phyloP scores from a whole-genome alignment of 176 grass and related monocot genomes.

The Lolium rigidum region DNA sequence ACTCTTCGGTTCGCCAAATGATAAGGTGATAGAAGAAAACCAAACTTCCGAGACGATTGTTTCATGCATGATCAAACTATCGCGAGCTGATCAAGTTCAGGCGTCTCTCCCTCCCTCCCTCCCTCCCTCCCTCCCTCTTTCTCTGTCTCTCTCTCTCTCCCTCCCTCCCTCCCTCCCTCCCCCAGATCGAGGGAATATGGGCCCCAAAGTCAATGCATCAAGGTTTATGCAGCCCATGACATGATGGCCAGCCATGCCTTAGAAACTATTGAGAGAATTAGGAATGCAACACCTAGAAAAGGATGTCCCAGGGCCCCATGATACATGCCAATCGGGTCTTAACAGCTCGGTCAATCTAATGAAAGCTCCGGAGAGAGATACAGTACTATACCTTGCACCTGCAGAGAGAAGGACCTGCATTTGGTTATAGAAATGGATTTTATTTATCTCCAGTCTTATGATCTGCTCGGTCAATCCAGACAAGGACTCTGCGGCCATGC shows the following conservation, averaged over 20 bases:
- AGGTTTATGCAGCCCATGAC: slow-evolving; percentile 9
- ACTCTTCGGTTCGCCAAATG: too few species aligned
- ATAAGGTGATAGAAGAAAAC: too few species aligned
- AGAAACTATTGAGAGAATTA: slow-evolving; percentile 24
- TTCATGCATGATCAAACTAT: too few species aligned
- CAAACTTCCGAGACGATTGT: too few species aligned
- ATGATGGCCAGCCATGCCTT: slow-evolving; percentile 13
- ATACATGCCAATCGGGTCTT: neutral
- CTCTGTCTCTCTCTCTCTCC: too few species aligned
- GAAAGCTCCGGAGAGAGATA: neutral
- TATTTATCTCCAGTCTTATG: neutral
- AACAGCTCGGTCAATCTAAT: neutral
- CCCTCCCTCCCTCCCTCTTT: too few species aligned
- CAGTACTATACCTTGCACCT: neutral
- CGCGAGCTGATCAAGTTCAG: too few species aligned
- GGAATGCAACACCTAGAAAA: slow-evolving; percentile 21
- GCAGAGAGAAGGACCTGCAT: neutral
- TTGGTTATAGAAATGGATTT: neutral
- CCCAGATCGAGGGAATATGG: neutral
- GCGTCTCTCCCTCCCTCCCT: too few species aligned
- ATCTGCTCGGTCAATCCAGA: neutral
- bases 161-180: too few species aligned
- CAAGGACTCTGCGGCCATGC: neutral
- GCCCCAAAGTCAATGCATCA: neutral
- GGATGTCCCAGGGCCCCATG: neutral